Evolutionary conservation across 148 eudicot genomes (phyloP), one percentile per base, ranked within the genome.

Genomic region (Hydrangea macrophylla): DNA sequence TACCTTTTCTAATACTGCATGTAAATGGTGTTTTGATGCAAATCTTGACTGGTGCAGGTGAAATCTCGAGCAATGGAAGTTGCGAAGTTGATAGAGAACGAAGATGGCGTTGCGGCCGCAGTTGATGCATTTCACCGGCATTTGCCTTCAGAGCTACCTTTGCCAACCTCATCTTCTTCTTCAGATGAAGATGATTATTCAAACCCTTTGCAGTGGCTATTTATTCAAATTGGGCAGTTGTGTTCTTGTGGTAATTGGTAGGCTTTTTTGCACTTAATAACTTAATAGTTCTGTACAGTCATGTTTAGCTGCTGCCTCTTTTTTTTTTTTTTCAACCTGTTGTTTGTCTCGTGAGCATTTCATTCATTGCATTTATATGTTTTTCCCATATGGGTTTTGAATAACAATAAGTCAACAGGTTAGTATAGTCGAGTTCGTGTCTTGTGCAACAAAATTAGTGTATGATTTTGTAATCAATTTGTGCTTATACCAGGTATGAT

Each of bases 91-190:
- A 82, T 94, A 56, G 87, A 80, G 65, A 80, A 77, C 25, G 99
- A 94, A 81, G 93, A 94, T 69, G 99, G 97, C 1, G 91, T 87
- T 54, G 91, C 86, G 68, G 86, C 77, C 55, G 99, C 97, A 53
- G 97, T 94, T 44, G 93, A 91, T 73, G 83, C 96, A 56, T 87
- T 94, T 75, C 99, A 94, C 80, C 70, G 83, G 36, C 86, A 91
- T 70, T 78, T 94, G 65, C 89, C 96, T 24, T 58, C 82, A n/a
- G 85, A 88, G 64, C 42, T 85, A 50, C 88, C 97, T n/a, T 40
- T 76, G 53, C 84, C 75, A n/a, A 56, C 78, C 23, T 32, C 88
- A 17, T 56, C 73, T n/a, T n/a, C n/a, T n/a, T n/a, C n/a, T 26
- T 53, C 69, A 10, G 74, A 72, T 27, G 72, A 80, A 24, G 76